Conservation (phyloP, 139 green algal genomes). For the Chlamydomonas incerta region DNA sequence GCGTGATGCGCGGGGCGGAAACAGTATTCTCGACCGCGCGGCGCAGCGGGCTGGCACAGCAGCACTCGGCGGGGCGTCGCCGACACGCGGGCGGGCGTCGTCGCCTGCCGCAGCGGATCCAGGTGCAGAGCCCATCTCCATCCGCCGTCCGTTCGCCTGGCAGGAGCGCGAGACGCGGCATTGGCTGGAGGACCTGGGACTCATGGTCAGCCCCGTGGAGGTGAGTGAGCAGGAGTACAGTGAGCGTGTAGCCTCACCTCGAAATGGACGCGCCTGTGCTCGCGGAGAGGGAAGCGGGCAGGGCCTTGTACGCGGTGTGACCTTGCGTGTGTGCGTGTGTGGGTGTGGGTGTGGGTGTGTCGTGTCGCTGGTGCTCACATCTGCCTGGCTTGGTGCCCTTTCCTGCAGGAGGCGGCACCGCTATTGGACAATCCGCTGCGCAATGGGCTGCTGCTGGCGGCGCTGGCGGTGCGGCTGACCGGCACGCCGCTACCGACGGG, state of each 20-base stretch:
- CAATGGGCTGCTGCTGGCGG: conserved; percentile 24
- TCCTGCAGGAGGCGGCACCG: conserved; percentile 13
- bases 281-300: too few relatives aligned
- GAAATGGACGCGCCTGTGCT: too few relatives aligned
- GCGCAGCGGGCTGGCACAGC: neutral
- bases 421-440: conserved; percentile 53
- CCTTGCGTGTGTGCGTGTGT: too few relatives aligned
- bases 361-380: too few relatives aligned
- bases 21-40: conserved; percentile 31
- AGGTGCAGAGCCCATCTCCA: neutral
- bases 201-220: conserved; percentile 10
- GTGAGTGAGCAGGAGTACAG: neutral
- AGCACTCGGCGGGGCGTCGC: neutral
- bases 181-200: conserved; percentile 39
- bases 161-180: conserved; percentile 51
- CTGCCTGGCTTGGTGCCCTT: neutral
- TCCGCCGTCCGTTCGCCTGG: conserved; percentile 25
- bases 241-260: too few relatives aligned
- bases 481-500: neutral
- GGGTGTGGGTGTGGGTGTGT: too few relatives aligned
- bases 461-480: neutral
- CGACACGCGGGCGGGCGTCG: neutral
- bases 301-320: too few relatives aligned
- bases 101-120: neutral
- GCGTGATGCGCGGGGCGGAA: neutral